phyloP scores from a whole-genome alignment of 257 asterid species.

The Jacaranda mimosifolia region DNA sequence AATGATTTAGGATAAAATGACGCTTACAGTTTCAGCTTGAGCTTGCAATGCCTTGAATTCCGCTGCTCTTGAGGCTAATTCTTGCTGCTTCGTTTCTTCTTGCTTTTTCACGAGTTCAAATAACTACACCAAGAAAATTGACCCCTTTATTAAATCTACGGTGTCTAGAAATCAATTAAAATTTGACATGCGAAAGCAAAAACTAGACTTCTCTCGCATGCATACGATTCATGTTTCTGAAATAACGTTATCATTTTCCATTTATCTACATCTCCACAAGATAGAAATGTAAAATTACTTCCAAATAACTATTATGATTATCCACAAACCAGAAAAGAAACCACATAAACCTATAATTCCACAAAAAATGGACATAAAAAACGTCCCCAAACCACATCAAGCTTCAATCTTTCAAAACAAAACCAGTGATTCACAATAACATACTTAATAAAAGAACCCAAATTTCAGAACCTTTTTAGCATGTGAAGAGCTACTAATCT shows the following conservation, averaged over 20 bases:
- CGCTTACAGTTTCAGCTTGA: constrained; percentile 86
- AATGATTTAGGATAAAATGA: constrained; percentile 3
- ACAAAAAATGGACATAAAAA: neutral
- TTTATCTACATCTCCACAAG: neutral
- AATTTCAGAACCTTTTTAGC: constrained; percentile 66
- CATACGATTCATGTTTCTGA: neutral
- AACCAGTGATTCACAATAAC: neutral
- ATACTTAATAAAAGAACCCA: neutral
- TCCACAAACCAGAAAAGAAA: neutral
- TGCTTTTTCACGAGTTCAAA: constrained; percentile 78
- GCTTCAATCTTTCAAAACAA: neutral
- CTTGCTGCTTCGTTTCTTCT: constrained; percentile 89
- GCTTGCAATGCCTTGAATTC: constrained; percentile 89
- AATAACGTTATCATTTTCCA: constrained; percentile 2
- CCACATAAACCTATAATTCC: constrained; percentile 2
- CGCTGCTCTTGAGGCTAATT: constrained; percentile 62
- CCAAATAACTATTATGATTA: constrained; percentile 13
- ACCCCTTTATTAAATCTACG: constrained; percentile 1
- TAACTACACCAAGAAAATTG: constrained; percentile 52
- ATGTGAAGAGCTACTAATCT: constrained; percentile 58
- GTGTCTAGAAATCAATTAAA: constrained; percentile 7
- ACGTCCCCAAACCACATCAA: neutral
- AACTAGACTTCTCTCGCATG: neutral
- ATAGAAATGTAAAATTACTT: neutral
- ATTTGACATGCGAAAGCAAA: neutral